Percentiles rank a stretch among this genome's conserved stretches.
Evolutionary conservation across 805 yeast genomes (phyloP).

Genomic region (Saturnispora hagleri): DNA sequence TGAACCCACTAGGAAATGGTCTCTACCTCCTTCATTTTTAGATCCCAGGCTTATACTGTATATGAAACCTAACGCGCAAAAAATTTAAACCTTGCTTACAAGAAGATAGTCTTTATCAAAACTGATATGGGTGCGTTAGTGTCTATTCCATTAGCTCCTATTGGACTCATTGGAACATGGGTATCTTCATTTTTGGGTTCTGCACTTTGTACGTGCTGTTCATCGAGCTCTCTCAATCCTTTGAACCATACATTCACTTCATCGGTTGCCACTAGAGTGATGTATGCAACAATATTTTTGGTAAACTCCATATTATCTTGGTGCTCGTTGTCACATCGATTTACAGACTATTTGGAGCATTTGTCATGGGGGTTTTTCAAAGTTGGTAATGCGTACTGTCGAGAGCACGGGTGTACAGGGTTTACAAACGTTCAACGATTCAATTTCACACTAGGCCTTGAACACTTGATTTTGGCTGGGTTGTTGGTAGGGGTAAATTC

Average conservation of each 20-base stretch:
- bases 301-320: conserved; percentile 80
- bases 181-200: conserved; percentile 76
- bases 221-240: conserved; percentile 26
- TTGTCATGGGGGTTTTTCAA: conserved; percentile 62
- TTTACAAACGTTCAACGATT: conserved; percentile 91
- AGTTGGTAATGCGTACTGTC: conserved; percentile 47
- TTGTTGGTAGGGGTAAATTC: conserved; percentile 67
- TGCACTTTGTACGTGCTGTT: conserved; percentile 61
- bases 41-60: not conserved
- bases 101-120: not conserved
- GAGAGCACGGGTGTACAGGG: conserved; percentile 77
- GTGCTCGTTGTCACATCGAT: conserved; percentile 82
- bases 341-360: conserved; percentile 62
- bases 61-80: not conserved
- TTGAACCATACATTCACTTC: conserved; percentile 45
- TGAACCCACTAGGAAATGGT: too few relatives aligned
- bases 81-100: not conserved
- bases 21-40: too few relatives aligned
- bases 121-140: conserved; percentile 52
- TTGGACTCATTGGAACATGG: conserved; percentile 48
- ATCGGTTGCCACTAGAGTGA: conserved; percentile 73
- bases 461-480: conserved; percentile 65
- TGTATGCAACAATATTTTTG: conserved; percentile 73
- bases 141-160: conserved; percentile 59
- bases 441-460: conserved; percentile 74